Evolutionary conservation across 306 rosid genomes (phyloP), one percentile per base, ranked within the genome.

Genomic region (Chamaecrista fasciculata): DNA sequence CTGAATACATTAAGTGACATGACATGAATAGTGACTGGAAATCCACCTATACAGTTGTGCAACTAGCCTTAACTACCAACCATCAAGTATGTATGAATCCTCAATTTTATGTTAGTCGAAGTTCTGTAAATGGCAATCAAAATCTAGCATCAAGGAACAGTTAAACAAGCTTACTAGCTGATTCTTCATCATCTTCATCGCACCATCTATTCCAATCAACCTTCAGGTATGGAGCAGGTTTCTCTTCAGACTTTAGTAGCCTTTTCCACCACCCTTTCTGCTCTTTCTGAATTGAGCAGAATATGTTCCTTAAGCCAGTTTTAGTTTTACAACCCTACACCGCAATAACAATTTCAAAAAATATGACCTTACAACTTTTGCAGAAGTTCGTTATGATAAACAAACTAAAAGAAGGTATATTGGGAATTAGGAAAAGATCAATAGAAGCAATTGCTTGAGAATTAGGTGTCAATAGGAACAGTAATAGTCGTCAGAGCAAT

Each of bases 161-260:
- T 51, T 16, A 57, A 0, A 21, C 57, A 69, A 66, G 66, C 90
- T 79, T 79, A 90, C 95, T 79, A 64, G 73, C 49, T 11, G 88
- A 70, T 58, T 82, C 92, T 70, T 87, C 90, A 20, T 89, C 96
- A 57, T 88, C 95, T 73, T 86, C 95, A 12, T 87, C 97, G 11
- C 95, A 88, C 97, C 97, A 90, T 79, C 62, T 86, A 78, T 84
- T 85, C 97, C 97, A 90, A 73, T 90, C 97, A 62, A 87, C 95
- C 78, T 90, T 87, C 53, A 90, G 77, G 79, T 87, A 87, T 6
- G 97, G 97, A 15, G 95, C 92, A 46, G 97, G 97, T 69, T 87
- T 90, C 74, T 67, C 90, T 83, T 84, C 90, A 40, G 92, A 81
- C 84, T 88, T 88, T 76, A 88, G 82, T 16, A 91, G 66, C 76